Evolutionary conservation across 2,329 filamentous ascomycete genomes (phyloP), one percentile per base, ranked within the genome.

Genomic region (Exophiala xenobiotica): DNA sequence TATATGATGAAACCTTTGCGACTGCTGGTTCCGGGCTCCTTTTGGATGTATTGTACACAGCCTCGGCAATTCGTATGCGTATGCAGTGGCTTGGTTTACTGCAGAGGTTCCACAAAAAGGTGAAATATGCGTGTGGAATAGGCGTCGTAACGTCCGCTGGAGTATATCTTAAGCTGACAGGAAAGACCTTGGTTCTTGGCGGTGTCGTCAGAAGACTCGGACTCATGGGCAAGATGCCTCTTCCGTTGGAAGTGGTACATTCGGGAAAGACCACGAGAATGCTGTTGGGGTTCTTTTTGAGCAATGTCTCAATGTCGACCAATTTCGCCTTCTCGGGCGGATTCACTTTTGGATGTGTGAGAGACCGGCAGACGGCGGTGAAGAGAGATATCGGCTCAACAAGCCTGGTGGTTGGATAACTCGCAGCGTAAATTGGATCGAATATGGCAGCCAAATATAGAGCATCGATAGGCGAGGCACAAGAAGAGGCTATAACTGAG

Each of bases 391-490:
- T 82, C 39, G 79, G 86, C 62, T 86, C 83, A 20, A 99, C 87
- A 53, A 84, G 81, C 40, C 82, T 80, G 2, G 83, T 86, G 53
- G 78, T 75, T 0, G 91, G 90, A 68, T 90, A 96, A 0, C 87
- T 89, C 39, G 88, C 76, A 8, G 90, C 95, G 73, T 99, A 97
- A 67, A 99, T 80, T 2, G 93, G 93, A 67, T 96, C 90, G 75
- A 97, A 99, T 65, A 97, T 90, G 57, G 90, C 91, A 53, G 93
- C 90, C 19, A 99, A 83, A 70, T 97, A 99, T 50, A 99, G 75
- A 12, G 90, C 86, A 68, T 99, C 93, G 67, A 99, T 82, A 6
- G 93, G 93, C 7, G 88, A 95, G 26, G 91, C 96, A 68, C 91
- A 93, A 56, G 90, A 93, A 45, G 88, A 87, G 42, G 90, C 91